These are phyloP conservation scores for Trichoderma endophyticum DNA, from an alignment of 2,329 filamentous ascomycete species.

Conservation along the genomic window DNA sequence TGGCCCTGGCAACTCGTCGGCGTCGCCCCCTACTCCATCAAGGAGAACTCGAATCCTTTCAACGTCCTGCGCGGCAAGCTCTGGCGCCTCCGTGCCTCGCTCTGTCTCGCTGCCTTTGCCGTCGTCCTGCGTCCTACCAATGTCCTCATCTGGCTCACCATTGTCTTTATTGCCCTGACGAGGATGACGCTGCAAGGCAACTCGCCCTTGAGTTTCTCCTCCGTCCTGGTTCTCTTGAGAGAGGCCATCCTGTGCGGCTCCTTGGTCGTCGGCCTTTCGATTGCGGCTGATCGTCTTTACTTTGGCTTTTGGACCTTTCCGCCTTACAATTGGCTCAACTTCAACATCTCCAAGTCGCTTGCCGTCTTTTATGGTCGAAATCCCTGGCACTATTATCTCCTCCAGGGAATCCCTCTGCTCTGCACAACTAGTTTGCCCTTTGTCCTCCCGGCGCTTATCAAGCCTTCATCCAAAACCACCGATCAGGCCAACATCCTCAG, in stretches of 20 bases:
- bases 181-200: constrained; percentile 33
- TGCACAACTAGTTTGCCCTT: constrained; percentile 83
- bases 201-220: constrained; percentile 42
- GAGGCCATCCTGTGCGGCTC: constrained; percentile 64
- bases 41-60: constrained; percentile 38
- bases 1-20: constrained; percentile 81
- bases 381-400: constrained; percentile 88
- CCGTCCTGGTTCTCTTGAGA: constrained; percentile 52
- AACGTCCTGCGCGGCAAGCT: constrained; percentile 27
- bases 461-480: constrained; percentile 35
- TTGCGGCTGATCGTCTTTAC: constrained; percentile 69
- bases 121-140: constrained; percentile 90
- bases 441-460: constrained; percentile 61
- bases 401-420: constrained; percentile 83
- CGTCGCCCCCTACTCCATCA: constrained; percentile 37
- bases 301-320: constrained; percentile 88
- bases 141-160: constrained; percentile 72
- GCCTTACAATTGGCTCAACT: constrained; percentile 79
- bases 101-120: constrained; percentile 75
- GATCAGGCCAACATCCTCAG: constrained; percentile 34
- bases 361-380: constrained; percentile 92
- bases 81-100: constrained; percentile 50
- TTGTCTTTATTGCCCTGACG: constrained; percentile 52
- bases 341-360: constrained; percentile 84
- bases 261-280: constrained; percentile 60